Evolutionary conservation across 2,329 filamentous ascomycete genomes (phyloP).

Genomic region (Talaromyces sp.): DNA sequence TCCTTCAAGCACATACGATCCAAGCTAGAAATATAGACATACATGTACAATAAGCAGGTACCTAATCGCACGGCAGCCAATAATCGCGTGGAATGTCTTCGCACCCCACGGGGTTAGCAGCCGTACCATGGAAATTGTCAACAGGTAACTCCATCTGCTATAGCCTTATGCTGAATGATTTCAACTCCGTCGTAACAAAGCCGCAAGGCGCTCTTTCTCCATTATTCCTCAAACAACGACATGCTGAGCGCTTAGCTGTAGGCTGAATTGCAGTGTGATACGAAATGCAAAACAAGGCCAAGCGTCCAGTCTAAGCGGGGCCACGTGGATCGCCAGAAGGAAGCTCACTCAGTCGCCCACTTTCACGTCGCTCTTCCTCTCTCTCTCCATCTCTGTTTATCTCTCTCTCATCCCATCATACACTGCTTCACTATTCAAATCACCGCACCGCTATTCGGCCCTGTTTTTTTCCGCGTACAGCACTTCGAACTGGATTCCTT

Average conservation of each 20-base stretch:
- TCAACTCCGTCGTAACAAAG: not conserved
- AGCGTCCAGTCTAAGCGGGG: conserved; percentile 22
- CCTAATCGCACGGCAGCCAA: not conserved
- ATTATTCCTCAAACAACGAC: not conserved
- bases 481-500: not conserved
- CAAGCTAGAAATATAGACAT: not conserved
- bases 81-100: conserved; percentile 4
- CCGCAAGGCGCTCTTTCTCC: not conserved
- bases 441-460: not conserved
- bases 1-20: not conserved
- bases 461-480: not conserved
- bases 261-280: conserved; percentile 2
- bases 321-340: conserved; percentile 27
- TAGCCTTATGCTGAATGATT: not conserved
- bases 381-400: not conserved
- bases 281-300: conserved; percentile 2
- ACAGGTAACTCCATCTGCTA: not conserved
- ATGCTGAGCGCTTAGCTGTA: not conserved
- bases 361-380: conserved; percentile 1
- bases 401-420: not conserved
- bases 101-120: conserved; percentile 18
- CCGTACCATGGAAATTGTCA: conserved; percentile 18
- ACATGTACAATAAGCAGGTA: not conserved
- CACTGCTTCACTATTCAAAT: not conserved
- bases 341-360: conserved; percentile 7